These are phyloP conservation scores for Solanum chilense DNA, from an alignment of 257 asterid genomes.

Conservation along the genomic window DNA sequence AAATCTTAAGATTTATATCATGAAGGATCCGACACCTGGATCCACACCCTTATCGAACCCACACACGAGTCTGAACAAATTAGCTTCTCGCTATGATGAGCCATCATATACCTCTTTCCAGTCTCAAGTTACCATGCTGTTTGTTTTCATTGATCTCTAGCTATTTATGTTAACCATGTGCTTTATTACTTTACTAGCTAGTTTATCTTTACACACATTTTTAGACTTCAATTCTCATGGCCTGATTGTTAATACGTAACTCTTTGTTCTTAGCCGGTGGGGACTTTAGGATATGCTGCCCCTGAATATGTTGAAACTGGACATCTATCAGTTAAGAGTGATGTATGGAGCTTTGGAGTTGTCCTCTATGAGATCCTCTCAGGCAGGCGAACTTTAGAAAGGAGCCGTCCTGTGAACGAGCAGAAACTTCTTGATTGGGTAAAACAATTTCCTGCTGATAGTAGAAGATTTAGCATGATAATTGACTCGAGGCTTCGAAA, in stretches of 20 bases:
- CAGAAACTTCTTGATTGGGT: conserved; percentile 85
- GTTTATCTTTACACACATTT: no score
- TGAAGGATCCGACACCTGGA: background rate
- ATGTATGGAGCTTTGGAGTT: conserved; percentile 86
- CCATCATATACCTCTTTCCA: background rate
- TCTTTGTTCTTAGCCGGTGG: conserved; percentile 54
- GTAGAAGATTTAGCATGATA: conserved; percentile 55
- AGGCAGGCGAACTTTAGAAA: conserved; percentile 72
- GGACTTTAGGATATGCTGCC: conserved; percentile 90
- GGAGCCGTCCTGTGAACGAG: conserved; percentile 43
- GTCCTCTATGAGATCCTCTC: conserved; percentile 74
- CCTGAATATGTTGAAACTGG: conserved; percentile 80
- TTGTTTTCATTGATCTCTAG: background rate
- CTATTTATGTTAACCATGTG: background rate
- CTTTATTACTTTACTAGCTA: background rate
- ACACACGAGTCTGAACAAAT: background rate
- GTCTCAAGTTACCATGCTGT: background rate
- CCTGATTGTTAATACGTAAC: background rate
- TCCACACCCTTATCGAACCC: background rate
- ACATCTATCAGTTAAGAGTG: conserved; percentile 69
- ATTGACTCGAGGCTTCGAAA: conserved; percentile 61
- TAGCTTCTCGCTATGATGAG: background rate
- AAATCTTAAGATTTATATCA: background rate
- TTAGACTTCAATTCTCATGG: background rate
- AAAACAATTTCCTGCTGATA: conserved; percentile 54